phyloP scores from a whole-genome alignment of 345 rosid genomes.

The Moricandia moricandioides region DNA sequence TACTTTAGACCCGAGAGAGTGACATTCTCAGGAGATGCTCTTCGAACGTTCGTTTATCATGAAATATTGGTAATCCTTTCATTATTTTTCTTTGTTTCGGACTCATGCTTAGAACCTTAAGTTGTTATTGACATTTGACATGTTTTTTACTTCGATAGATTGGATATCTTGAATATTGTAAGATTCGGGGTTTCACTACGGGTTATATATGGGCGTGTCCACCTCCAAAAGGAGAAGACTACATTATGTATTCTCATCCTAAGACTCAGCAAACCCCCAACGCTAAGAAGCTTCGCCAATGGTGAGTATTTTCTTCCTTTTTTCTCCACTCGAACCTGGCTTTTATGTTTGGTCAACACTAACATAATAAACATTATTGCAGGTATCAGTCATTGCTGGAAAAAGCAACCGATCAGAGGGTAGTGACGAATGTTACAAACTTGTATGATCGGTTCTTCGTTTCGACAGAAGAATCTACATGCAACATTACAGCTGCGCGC shows the following conservation, averaged over 20 bases:
- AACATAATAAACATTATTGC: constrained; percentile 14
- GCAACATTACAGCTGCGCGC: constrained; percentile 46
- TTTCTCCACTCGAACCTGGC: too few species aligned
- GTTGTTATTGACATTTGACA: not conserved
- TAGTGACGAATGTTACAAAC: constrained; percentile 42
- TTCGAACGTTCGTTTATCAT: constrained; percentile 88
- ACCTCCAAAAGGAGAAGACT: constrained; percentile 83
- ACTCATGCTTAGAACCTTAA: not conserved
- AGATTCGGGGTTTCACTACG: constrained; percentile 79
- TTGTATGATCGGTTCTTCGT: constrained; percentile 48
- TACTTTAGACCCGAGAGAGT: constrained; percentile 83
- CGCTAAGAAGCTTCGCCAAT: constrained; percentile 68
- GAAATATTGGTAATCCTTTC: constrained; percentile 62
- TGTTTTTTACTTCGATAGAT: constrained; percentile 41
- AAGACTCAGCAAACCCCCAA: constrained; percentile 85
- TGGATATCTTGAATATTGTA: constrained; percentile 92
- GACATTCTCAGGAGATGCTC: constrained; percentile 66
- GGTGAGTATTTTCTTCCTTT: constrained; percentile 28
- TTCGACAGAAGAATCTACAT: constrained; percentile 26
- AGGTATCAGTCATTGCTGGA: constrained; percentile 47
- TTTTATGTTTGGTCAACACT: not conserved
- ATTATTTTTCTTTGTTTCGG: not conserved
- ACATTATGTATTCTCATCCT: constrained; percentile 85
- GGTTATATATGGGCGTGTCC: constrained; percentile 96
- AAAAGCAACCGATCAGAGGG: constrained; percentile 40